These are phyloP conservation scores for Epichloe scottii DNA, from an alignment of 2,329 filamentous ascomycete species.

Conservation along the genomic window DNA sequence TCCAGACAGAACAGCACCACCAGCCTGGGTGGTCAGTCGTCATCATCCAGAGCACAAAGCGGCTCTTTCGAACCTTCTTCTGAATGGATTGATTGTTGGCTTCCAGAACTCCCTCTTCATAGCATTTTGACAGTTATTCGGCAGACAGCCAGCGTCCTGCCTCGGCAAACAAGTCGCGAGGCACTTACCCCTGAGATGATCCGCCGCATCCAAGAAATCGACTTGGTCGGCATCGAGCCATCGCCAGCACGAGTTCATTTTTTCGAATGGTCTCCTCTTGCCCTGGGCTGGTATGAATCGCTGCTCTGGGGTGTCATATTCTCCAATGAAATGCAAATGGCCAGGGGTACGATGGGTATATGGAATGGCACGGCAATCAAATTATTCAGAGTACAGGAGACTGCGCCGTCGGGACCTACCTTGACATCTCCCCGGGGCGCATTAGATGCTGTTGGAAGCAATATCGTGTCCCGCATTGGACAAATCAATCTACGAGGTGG, in stretches of 20 bases:
- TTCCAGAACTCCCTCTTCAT: slow-evolving; percentile 82
- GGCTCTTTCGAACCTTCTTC: slow-evolving; percentile 62
- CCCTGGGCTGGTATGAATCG: slow-evolving; percentile 91
- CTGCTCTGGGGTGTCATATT: slow-evolving; percentile 91
- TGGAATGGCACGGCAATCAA: slow-evolving; percentile 88
- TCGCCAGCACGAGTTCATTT: slow-evolving; percentile 67
- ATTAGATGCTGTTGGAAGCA: slow-evolving; percentile 85
- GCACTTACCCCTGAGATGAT: slow-evolving; percentile 33
- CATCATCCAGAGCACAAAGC: slow-evolving; percentile 41
- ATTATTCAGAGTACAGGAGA: slow-evolving; percentile 82
- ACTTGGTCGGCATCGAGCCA: slow-evolving; percentile 61
- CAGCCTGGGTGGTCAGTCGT: slow-evolving; percentile 57
- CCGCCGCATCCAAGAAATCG: slow-evolving; percentile 44
- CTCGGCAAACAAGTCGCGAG: slow-evolving; percentile 35
- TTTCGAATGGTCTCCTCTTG: slow-evolving; percentile 87
- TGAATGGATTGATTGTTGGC: slow-evolving; percentile 85
- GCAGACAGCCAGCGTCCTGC: slow-evolving; percentile 46
- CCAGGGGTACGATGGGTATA: slow-evolving; percentile 76
- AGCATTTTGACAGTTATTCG: slow-evolving; percentile 69
- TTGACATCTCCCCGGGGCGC: slow-evolving; percentile 77
- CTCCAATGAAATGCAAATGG: slow-evolving; percentile 75
- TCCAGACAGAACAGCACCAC: slow-evolving; percentile 84
- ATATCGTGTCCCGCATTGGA: slow-evolving; percentile 76
- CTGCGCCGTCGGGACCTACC: slow-evolving; percentile 65
- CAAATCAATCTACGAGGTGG: slow-evolving; percentile 58